phyloP scores from a whole-genome alignment of 306 rosid genomes.

The Astragalus glycyphyllos region DNA sequence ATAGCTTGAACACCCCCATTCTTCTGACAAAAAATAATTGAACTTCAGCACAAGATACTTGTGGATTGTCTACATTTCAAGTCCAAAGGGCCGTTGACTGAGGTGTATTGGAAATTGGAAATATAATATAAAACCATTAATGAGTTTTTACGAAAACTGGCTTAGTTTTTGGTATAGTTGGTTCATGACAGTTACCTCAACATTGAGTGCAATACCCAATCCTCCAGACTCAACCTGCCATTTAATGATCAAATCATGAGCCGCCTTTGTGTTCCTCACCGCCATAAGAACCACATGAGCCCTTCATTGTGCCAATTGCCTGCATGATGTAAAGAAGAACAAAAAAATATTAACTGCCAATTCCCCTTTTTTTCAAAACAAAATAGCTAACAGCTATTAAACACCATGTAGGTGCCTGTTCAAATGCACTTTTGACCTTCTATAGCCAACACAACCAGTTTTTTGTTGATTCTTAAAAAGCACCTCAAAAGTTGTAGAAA shows the following conservation, averaged over 20 bases:
- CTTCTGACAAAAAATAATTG: background rate
- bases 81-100: background rate
- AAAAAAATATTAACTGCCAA: background rate
- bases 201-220: constrained; percentile 83
- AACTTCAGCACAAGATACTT: background rate
- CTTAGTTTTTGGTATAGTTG: constrained; percentile 1
- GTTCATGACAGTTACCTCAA: constrained; percentile 65
- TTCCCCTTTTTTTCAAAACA: too few species aligned
- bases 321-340: constrained; percentile 45
- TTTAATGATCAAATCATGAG: constrained; percentile 78
- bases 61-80: background rate
- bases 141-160: background rate
- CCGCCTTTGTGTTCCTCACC: constrained; percentile 88
- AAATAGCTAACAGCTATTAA: too few species aligned
- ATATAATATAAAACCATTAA: too few species aligned
- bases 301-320: constrained; percentile 96
- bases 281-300: constrained; percentile 99
- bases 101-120: background rate
- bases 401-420: too few species aligned
- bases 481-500: too few species aligned
- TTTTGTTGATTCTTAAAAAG: too few species aligned
- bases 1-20: background rate
- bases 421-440: too few species aligned
- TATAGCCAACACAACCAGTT: too few species aligned
- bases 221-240: constrained; percentile 92